A percentile compares a stretch with the other conserved stretches of the same genome.
Conservation (phyloP, 2,329 filamentous ascomycete genomes). For the Helotiales sp. region DNA sequence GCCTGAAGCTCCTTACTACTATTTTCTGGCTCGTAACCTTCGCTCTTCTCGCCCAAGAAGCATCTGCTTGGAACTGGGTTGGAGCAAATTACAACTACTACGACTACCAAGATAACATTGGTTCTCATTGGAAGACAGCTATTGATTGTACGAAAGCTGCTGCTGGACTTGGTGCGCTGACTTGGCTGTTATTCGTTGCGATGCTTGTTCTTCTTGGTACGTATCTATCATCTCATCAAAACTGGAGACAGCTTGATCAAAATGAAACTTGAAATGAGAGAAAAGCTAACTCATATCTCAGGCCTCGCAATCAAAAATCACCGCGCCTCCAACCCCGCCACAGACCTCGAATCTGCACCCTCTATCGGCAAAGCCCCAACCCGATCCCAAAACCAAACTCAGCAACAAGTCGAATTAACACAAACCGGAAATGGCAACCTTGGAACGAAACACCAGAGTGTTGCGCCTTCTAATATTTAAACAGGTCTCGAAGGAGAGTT, state of each 20-base stretch:
- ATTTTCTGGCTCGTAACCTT: constrained; percentile 17
- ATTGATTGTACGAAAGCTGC: constrained; percentile 5
- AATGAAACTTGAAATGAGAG: too few species aligned
- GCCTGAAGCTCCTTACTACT: constrained; percentile 4
- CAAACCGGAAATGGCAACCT: background rate
- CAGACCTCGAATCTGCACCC: background rate
- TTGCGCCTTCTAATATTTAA: constrained; percentile 3
- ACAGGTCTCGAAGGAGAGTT: background rate
- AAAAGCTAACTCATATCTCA: too few species aligned
- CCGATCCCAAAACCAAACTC: too few species aligned
- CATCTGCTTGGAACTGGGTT: background rate
- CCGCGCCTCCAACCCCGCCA: background rate
- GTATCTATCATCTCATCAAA: background rate
- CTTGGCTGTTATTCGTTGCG: constrained; percentile 10
- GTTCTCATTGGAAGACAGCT: background rate
- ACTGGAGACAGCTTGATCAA: too few species aligned
- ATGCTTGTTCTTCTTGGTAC: constrained; percentile 8
- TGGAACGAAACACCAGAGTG: background rate
- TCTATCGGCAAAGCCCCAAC: too few species aligned
- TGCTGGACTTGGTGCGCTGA: constrained; percentile 5
- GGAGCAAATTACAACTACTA: background rate
- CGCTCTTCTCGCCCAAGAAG: constrained; percentile 14
- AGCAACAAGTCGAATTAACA: background rate
- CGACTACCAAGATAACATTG: background rate
- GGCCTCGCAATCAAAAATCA: constrained; percentile 9